Evolutionary conservation across 805 yeast genomes (phyloP), one percentile per base, ranked within the genome.

Genomic region (Ogataea glucozyma): DNA sequence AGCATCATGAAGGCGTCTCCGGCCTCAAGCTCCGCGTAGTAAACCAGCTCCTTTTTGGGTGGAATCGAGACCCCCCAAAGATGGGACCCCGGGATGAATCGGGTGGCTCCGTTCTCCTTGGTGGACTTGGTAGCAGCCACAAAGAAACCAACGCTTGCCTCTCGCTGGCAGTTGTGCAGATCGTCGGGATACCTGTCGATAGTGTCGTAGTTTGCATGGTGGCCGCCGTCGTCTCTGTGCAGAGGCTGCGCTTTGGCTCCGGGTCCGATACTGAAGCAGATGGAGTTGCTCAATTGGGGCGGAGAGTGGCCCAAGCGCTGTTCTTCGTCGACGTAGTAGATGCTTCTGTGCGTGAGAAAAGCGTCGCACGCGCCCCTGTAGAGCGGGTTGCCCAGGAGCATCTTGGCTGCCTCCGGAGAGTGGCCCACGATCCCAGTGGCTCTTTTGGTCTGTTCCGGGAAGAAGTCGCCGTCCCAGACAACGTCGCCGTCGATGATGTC

Each of bases 71-170:
- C 44, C 16, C 49, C 64, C 65, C 65, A 61, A 13, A 58, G 44
- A 39, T 61, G 66, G 11, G 64, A 58, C 2, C 65, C 64, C 11
- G 65, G 63, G 40, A 61, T 56, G 12, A 58, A 44, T 30, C 64
- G 45, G 3, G 66, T 61, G n/a, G 63, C 66, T 12, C 66, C 66
- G 40, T 61, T 61, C 20, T 31, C 60, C 32, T 52, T 55, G 9
- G 65, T 61, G 5, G 60, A 40, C 29, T 49, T 54, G 23, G 53
- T 57, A 6, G 49, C 51, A 9, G 62, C 66, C 12, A 61, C 50
- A 31, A 54, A 51, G 23, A 48, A 44, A 2, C 66, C 66, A 18
- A 61, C 31, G 14, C 45, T 30, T 4, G 54, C 47, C 24, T 58
- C 62, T 17, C 57, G 37, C 5, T 48, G 51, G 31, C 35, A 36